Evolutionary conservation across 768 basidiomycete species (phyloP), one percentile per base, ranked within the genome.

Genomic region (Russula ochroleuca): DNA sequence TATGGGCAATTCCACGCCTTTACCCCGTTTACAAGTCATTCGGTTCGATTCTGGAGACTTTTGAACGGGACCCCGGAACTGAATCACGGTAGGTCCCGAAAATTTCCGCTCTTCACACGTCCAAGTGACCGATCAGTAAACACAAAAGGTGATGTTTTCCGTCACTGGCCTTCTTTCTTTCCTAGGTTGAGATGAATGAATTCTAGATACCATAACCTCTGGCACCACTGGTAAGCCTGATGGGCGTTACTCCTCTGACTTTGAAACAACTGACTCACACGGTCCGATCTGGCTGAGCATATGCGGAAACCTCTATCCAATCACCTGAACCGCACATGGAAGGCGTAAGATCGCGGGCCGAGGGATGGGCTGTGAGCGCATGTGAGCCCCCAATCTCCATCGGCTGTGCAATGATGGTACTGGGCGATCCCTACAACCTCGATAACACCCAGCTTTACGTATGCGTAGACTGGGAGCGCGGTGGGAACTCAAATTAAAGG

Each of bases 381-480:
- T 13, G 15, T 28, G 6, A 31, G 25, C 6, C 31, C 10, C 25
- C n/a, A 52, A 38, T 10, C 14, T n/a, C n/a, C 51, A 38, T 23
- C 21, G 9, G 50, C n/a, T 14, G 61, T 23, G 23, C 66, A 14
- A 58, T 68, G 66, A 68, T 50, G 68, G 66, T 62, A 60, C 59
- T 60, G 68, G 68, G 68, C 68, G 62, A 67, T 61, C 68, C 67
- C n/a, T n/a, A n/a, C n/a, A n/a, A n/a, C n/a, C n/a, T n/a, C n/a
- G n/a, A n/a, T n/a, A n/a, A n/a, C n/a, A n/a, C n/a, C n/a, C n/a
- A n/a, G n/a, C n/a, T n/a, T n/a, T n/a, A n/a, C n/a, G n/a, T n/a
- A n/a, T n/a, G n/a, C n/a, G n/a, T n/a, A n/a, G n/a, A n/a, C n/a
- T n/a, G n/a, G n/a, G n/a, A n/a, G n/a, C n/a, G n/a, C n/a, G n/a